Base-by-base conservation (phyloP, 768 basidiomycete genomes). In the Lactarius tabidus region DNA sequence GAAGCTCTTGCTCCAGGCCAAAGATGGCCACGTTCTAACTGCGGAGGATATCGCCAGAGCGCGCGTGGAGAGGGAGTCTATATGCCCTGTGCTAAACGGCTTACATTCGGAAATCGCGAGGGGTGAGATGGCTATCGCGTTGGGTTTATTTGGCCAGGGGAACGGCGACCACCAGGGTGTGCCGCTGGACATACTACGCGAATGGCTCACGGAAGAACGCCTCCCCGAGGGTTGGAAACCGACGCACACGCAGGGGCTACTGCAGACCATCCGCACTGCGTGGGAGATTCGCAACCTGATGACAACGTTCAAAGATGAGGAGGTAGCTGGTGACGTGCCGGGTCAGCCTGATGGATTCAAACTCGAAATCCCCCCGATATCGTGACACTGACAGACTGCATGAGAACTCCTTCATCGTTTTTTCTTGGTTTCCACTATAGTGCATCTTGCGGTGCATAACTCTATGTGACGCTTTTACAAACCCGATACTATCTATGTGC, bases 191-290 rank as follows among this genome's bases (percentile, higher is more conserved):
- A 18, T 63, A 45, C 55, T 65, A 14, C 70, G 75, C 51, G 75
- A 77, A 52, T 88, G 85, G 84, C 80, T 84, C 57, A 81, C 82
- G 2, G 79, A 84, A 63, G 87, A 87, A 64, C 77, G 82, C 14
- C 72, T 88, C 28, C 86, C 86, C 0, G 80, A 82, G 35, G 81
- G 79, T 10, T 88, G 87, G 86, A 62, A 59, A 26, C 65, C 65
- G 17, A 43, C 51, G 28, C 65, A 59, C 61, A 55, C 28, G 3
- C 65, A 66, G 35, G 65, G 65, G 15, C 33, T 66, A 18, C 41
- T 54, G 12, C 31, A 66, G 33, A 33, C 33, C 8, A 33, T 33
- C 8, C 33, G 20, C 12, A 38, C 51, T 45, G 35, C 65, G 14
- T 23, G 51, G 57, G 3, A 62, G 38, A 28, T 66, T 33, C 18